Evolutionary conservation across 495 filamentous ascomycete species (phyloP), one percentile per base, ranked within the genome.

Genomic region (Aspergillus avenaceus): DNA sequence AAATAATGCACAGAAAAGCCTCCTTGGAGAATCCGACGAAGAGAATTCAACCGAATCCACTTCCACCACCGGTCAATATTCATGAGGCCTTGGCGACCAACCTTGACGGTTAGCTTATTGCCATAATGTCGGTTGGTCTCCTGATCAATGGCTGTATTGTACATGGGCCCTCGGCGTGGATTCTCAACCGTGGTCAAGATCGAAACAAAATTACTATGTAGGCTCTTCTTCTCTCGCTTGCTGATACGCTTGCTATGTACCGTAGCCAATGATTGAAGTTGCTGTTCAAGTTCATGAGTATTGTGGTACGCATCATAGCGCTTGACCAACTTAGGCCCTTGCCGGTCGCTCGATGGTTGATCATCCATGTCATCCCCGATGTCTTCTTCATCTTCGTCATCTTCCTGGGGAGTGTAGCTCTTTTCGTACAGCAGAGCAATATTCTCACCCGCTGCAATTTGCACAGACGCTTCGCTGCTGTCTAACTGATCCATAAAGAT

Each of bases 51-150:
- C 21, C 90, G 79, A 55, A 87, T 77, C 54, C 92, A 78, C 56
- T 96, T 91, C 79, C 88, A 93, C 92, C 92, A 97, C 31, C 80
- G 83, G 59, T 97, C 88, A 47, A 97, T 90, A 50, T 78, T 78
- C 76, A 96, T 82, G 31, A 83, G 74, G 5, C 85, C 83, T 50
- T 81, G 79, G 22, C 80, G 78, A 49, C 88, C 82, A 27, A 96
- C 82, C 50, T 84, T 82, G 28, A 96, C 80, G 12, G 79, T 87
- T 67, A 93, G 72, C 18, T 90, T 80, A 54, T 84, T 88, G 16
- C 91, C 91, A 56, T 88, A 89, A 47, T 85, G 81, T 16, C 75
- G 75, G 32, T 86, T 85, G 0, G 81, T 85, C 22, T 87, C 83
- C n/a, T 85, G 76, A 51, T 86, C 77, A 46, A 90, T 78, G 28